phyloP scores from a whole-genome alignment of 2,329 filamentous ascomycete genomes.

The Pezicula neosporulosa region DNA sequence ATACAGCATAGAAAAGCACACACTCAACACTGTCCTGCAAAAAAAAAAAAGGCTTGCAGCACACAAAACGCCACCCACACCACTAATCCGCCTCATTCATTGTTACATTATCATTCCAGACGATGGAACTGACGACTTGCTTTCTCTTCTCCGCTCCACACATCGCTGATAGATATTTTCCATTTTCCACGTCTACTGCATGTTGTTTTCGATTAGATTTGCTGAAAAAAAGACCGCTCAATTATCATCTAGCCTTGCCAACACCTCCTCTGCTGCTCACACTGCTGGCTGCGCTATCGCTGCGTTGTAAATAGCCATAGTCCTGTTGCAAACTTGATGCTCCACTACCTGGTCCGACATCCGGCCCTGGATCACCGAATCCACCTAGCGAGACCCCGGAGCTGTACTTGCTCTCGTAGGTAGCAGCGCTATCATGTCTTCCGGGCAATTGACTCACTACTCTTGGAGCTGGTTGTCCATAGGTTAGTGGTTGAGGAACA shows the following conservation, averaged over 20 bases:
- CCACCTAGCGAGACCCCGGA: slow-evolving; percentile 26
- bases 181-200: slow-evolving; percentile 7
- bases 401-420: slow-evolving; percentile 22
- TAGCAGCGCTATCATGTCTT: slow-evolving; percentile 6
- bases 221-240: no score
- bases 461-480: neutral
- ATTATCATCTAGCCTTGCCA: slow-evolving; percentile 15
- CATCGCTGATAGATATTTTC: no score
- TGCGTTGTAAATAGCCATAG: neutral
- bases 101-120: neutral
- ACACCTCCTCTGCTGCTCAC: slow-evolving; percentile 16
- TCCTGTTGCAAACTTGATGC: slow-evolving; percentile 7
- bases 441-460: neutral
- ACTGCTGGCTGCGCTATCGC: slow-evolving; percentile 11
- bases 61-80: no score
- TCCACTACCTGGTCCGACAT: slow-evolving; percentile 39
- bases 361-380: slow-evolving; percentile 53
- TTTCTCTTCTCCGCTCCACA: no score
- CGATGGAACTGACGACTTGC: no score
- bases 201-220: no score
- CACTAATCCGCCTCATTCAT: neutral
- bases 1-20: no score
- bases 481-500: slow-evolving; percentile 2
- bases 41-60: no score
- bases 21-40: no score